phyloP scores from a whole-genome alignment of 1,284 basidiomycete species.

The Boletus putidus region DNA sequence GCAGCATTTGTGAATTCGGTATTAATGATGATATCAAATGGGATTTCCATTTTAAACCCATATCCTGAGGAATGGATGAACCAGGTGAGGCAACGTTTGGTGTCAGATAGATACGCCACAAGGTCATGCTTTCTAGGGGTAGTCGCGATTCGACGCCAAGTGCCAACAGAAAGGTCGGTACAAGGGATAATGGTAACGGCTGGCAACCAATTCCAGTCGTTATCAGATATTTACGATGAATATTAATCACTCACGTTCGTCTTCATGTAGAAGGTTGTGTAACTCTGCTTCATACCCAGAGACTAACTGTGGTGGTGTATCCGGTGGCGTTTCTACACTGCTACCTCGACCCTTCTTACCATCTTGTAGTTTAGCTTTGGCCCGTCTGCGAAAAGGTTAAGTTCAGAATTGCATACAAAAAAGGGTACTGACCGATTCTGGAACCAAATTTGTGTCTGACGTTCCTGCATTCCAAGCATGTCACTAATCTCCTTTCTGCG shows the following conservation, averaged over 20 bases:
- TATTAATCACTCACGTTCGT: slow-evolving; percentile 53
- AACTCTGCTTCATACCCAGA: slow-evolving; percentile 59
- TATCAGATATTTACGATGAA: slow-evolving; percentile 10
- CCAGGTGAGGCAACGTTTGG: slow-evolving; percentile 67
- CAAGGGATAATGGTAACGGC: slow-evolving; percentile 75
- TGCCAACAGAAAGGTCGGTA: slow-evolving; percentile 68
- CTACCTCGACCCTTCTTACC: slow-evolving; percentile 50
- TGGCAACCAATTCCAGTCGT: slow-evolving; percentile 33
- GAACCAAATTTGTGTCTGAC: slow-evolving; percentile 86
- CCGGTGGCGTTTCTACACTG: slow-evolving; percentile 46
- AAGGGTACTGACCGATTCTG: slow-evolving; percentile 65
- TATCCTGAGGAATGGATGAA: slow-evolving; percentile 70
- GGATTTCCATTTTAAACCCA: slow-evolving; percentile 82
- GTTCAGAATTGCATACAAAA: not conserved
- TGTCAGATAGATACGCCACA: slow-evolving; percentile 69
- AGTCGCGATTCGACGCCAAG: slow-evolving; percentile 71
- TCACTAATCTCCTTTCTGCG: slow-evolving; percentile 72
- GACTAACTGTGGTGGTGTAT: slow-evolving; percentile 53
- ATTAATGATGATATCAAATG: slow-evolving; percentile 60
- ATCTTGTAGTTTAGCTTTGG: slow-evolving; percentile 73
- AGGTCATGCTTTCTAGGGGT: slow-evolving; percentile 59
- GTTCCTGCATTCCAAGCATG: slow-evolving; percentile 76
- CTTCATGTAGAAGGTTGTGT: slow-evolving; percentile 66
- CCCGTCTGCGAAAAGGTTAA: slow-evolving; percentile 51
- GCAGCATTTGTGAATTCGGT: slow-evolving; percentile 57